These are phyloP conservation scores for Goniomonas avonlea DNA, from an alignment of 78 protist species.

Conservation along the genomic window DNA sequence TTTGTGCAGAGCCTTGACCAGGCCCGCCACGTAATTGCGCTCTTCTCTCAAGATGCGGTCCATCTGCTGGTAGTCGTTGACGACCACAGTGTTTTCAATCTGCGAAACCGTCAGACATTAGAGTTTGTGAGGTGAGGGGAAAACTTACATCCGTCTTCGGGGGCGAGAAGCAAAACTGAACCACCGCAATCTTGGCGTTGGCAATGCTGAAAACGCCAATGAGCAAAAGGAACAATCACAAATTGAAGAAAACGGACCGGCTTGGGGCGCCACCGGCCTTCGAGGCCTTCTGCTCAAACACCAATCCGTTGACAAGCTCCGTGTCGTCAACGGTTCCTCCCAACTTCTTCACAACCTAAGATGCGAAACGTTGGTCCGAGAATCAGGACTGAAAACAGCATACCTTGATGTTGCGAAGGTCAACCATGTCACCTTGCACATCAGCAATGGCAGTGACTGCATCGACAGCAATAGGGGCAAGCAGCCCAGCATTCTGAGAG, in stretches of 20 bases:
- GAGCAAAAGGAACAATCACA: neutral
- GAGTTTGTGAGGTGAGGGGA: no score
- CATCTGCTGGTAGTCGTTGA: conserved; percentile 78
- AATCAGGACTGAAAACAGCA: neutral
- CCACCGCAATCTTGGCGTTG: conserved; percentile 97
- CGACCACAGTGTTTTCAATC: conserved; percentile 59
- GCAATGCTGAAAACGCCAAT: conserved; percentile 28
- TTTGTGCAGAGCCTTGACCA: conserved; percentile 85
- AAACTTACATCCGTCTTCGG: conserved; percentile 96
- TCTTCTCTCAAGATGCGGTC: conserved; percentile 89
- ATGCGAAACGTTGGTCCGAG: no score
- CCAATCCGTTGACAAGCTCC: conserved; percentile 85
- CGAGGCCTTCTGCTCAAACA: conserved; percentile 77
- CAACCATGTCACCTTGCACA: conserved; percentile 36
- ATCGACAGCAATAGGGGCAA: conserved; percentile 98
- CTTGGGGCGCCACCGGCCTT: conserved; percentile 82
- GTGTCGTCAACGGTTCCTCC: conserved; percentile 98
- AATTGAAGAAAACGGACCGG: neutral
- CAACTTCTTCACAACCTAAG: conserved; percentile 37
- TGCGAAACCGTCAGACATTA: no score
- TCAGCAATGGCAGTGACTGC: conserved; percentile 82
- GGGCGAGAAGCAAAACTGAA: conserved; percentile 96
- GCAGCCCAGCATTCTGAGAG: conserved; percentile 72
- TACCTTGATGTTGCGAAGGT: conserved; percentile 43
- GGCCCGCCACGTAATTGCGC: conserved; percentile 79